Base-by-base conservation (phyloP, 495 filamentous ascomycete species). In the Cladorrhinum samala region DNA sequence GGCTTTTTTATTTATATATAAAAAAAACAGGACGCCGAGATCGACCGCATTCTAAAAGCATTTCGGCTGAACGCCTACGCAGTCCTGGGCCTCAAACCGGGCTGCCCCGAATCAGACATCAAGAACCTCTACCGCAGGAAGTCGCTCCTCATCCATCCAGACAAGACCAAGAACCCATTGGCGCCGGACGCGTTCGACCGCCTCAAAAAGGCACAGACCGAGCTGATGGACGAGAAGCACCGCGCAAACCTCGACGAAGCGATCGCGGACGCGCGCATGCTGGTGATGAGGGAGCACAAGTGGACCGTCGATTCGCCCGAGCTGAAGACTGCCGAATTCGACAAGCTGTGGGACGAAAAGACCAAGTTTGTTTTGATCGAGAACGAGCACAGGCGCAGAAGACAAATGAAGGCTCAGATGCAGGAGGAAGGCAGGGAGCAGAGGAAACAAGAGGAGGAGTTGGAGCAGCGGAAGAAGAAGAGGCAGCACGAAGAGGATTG, bases 181-280 rank as follows among this genome's bases (percentile, higher is more conserved):
- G 93, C 93, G 8, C 92, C 93, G 1, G 91, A 96, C 61, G 94
- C 93, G 57, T 99, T 99, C 67, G 93, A 99, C 72, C 84, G 90
- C 2, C 82, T 99, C 3, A 95, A 95, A 67, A 95, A 96, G 68
- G 93, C 93, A 9, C 88, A 96, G 61, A 87, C 82, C 1, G 81
- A 86, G 55, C 82, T 99, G 7, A 84, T 95, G 75, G 94, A 99
- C 69, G 92, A 96, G 72, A 95, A 96, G 72, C 78, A 87, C 57
- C 90, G 93, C 50, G 77, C 77, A 49, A 81, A 77, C 19, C 85
- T 99, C 2, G 93, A 99, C 70, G 92, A 96, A 67, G 89, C 88
- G 54, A 96, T 97, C 56, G 87, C 91, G 11, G 93, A 99, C 64
- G 93, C 93, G 48, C 91, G 93, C 59, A 89, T 90, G 79, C 81